Conservation (phyloP, 148 eudicot species). For the Diospyros lotus region DNA sequence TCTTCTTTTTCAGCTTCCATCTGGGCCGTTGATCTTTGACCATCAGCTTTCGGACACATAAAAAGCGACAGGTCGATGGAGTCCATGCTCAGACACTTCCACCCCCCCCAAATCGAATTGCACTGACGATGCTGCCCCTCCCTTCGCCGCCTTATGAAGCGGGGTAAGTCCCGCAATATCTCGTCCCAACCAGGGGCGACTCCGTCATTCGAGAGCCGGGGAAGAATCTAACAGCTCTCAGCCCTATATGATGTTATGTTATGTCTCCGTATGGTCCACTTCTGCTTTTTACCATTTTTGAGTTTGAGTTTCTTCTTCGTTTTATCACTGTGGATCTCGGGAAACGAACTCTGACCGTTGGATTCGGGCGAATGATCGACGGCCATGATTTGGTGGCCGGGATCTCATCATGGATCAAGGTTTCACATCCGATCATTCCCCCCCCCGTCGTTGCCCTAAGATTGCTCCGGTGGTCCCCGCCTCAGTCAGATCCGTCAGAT, state of each 20-base stretch:
- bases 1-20: background rate
- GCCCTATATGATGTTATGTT: background rate
- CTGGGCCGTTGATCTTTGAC: background rate
- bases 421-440: constrained; percentile 14
- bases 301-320: background rate
- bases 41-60: constrained; percentile 25
- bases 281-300: background rate
- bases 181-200: background rate
- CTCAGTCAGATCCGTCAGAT: constrained; percentile 31
- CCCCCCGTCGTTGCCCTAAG: background rate
- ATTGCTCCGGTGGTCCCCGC: constrained; percentile 17
- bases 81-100: constrained; percentile 33
- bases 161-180: background rate
- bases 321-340: background rate
- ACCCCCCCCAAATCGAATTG: constrained; percentile 28
- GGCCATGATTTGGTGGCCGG: constrained; percentile 17
- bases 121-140: constrained; percentile 24
- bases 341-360: no score
- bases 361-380: background rate
- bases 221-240: background rate
- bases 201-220: background rate
- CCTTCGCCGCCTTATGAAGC: background rate
- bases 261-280: background rate
- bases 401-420: constrained; percentile 9
- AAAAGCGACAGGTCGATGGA: constrained; percentile 30